A percentile compares a stretch with the other conserved stretches of the same genome.
Conservation (phyloP, 768 basidiomycete genomes). For the Vararia minispora region DNA sequence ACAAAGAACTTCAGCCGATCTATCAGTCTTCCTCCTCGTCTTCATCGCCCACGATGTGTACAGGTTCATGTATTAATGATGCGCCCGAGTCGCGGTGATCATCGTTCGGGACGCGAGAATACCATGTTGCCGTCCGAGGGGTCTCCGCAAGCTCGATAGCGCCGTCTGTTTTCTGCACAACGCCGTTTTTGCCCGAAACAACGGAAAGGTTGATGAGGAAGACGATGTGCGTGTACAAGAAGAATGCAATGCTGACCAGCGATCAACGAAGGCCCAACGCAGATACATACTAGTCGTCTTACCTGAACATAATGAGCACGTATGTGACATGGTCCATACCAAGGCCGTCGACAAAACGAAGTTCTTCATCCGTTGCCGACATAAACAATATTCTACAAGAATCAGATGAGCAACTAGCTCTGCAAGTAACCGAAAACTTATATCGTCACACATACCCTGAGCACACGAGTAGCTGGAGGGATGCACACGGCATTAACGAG, state of each 20-base stretch:
- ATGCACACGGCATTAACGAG: not conserved
- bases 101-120: slow-evolving; percentile 43
- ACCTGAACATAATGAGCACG: slow-evolving; percentile 77
- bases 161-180: slow-evolving; percentile 17
- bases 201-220: slow-evolving; percentile 61
- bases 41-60: slow-evolving; percentile 43
- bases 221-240: slow-evolving; percentile 64
- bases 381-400: slow-evolving; percentile 68
- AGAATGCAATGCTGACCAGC: slow-evolving; percentile 51
- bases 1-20: not conserved
- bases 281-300: slow-evolving; percentile 11
- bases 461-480: slow-evolving; percentile 49
- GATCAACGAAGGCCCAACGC: slow-evolving; percentile 2
- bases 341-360: slow-evolving; percentile 51
- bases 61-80: slow-evolving; percentile 8
- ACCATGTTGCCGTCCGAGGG: slow-evolving; percentile 43
- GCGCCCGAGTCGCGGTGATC: slow-evolving; percentile 15
- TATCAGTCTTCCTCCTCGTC: slow-evolving; percentile 20
- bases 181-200: slow-evolving; percentile 48
- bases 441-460: slow-evolving; percentile 51
- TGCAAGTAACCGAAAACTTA: not conserved
- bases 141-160: slow-evolving; percentile 32
- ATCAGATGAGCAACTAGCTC: not conserved
- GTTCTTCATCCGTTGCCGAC: slow-evolving; percentile 89
- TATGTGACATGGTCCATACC: slow-evolving; percentile 93